phyloP scores from a whole-genome alignment of 225 moss, liverwort and hornwort genomes.

The Bryoerythrophyllum caledonicum region DNA sequence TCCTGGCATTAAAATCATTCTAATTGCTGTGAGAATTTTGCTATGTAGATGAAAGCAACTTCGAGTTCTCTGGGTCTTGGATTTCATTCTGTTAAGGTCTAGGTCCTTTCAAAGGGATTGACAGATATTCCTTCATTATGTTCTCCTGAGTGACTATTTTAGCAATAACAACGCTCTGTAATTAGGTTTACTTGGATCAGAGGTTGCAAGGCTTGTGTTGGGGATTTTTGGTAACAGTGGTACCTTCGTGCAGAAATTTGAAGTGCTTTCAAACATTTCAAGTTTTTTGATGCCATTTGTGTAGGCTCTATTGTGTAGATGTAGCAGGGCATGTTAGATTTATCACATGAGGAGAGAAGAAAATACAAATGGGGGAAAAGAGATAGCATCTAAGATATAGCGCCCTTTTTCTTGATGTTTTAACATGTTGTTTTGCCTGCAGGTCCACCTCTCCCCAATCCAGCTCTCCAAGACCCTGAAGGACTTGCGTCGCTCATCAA shows the following conservation, averaged over 20 bases:
- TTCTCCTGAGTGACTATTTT: background rate
- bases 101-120: background rate
- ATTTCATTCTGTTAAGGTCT: background rate
- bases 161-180: background rate
- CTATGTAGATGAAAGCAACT: background rate
- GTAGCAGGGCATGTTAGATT: no score
- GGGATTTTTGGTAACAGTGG: no score
- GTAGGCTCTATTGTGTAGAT: no score
- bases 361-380: no score
- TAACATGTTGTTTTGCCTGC: background rate
- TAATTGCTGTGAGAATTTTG: background rate
- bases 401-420: no score
- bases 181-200: background rate
- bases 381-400: no score
- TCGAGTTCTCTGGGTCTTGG: background rate
- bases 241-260: no score
- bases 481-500: constrained; percentile 71
- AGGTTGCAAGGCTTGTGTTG: background rate
- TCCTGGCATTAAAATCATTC: background rate
- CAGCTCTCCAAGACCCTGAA: constrained; percentile 56
- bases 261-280: no score
- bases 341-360: no score
- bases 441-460: constrained; percentile 53
- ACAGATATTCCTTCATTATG: background rate
- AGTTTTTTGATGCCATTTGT: no score